phyloP scores from a whole-genome alignment of 2,329 filamentous ascomycete genomes.

The Aplosporella prunicola region DNA sequence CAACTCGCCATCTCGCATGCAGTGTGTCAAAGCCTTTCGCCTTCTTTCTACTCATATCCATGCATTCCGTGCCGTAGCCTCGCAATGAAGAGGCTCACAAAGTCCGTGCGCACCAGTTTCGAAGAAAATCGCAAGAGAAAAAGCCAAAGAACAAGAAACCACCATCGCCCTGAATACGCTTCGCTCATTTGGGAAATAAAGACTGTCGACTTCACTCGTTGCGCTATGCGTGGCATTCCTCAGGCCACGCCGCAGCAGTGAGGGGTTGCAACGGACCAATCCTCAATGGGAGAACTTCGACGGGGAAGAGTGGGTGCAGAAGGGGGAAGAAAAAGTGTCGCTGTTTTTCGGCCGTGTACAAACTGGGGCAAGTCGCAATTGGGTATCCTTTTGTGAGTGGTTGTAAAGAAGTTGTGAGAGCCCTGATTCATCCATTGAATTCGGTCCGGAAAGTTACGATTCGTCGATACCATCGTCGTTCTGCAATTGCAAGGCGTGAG shows the following conservation, averaged over 20 bases:
- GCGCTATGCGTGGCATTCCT: too few species aligned
- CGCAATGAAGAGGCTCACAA: too few species aligned
- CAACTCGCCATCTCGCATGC: background rate
- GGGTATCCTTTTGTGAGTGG: too few species aligned
- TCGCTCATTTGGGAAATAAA: constrained; percentile 2
- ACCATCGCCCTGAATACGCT: constrained; percentile 5
- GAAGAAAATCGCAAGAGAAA: constrained; percentile 3
- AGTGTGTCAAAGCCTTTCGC: constrained; percentile 1
- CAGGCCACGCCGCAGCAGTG: too few species aligned
- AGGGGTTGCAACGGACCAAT: background rate
- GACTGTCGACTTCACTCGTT: too few species aligned
- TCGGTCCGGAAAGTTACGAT: background rate
- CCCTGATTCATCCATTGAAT: constrained; percentile 7
- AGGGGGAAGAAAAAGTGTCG: constrained; percentile 3
- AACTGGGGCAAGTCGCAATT: too few species aligned
- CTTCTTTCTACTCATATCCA: too few species aligned
- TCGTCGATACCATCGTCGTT: background rate
- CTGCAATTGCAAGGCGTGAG: background rate
- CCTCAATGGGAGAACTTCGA: constrained; percentile 1
- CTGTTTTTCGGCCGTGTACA: too few species aligned
- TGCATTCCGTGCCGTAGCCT: too few species aligned
- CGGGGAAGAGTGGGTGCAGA: constrained; percentile 2
- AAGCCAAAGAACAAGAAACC: constrained; percentile 1
- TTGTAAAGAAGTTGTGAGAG: too few species aligned
- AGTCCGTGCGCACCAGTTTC: background rate